Evolutionary conservation across 1,284 basidiomycete genomes (phyloP).

Genomic region (Cutaneotrichosporon arboriforme): DNA sequence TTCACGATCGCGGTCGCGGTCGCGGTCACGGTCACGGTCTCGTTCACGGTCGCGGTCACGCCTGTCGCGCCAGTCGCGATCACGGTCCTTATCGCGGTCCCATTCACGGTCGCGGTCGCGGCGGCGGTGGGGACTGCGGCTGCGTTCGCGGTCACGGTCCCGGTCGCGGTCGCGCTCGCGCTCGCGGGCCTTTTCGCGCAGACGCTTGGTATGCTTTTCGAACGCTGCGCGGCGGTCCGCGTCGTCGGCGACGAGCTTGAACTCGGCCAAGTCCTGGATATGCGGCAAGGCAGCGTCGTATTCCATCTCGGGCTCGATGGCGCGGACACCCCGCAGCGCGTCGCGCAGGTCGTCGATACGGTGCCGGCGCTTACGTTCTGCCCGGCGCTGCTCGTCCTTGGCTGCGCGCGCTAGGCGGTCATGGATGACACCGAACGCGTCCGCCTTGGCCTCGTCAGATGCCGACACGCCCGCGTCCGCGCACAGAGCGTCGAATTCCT

Average conservation of each 20-base stretch:
- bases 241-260: conserved; percentile 68
- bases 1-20: conserved; percentile 6
- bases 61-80: conserved; percentile 42
- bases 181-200: conserved; percentile 76
- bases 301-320: conserved; percentile 63
- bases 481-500: conserved; percentile 54
- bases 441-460: conserved; percentile 54
- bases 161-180: conserved; percentile 45
- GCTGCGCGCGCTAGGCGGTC: conserved; percentile 64
- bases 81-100: conserved; percentile 20
- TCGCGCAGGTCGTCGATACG: conserved; percentile 93
- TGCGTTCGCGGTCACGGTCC: conserved; percentile 39
- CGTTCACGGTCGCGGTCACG: conserved; percentile 13
- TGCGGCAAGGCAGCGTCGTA: conserved; percentile 74
- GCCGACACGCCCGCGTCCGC: conserved; percentile 49
- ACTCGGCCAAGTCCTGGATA: conserved; percentile 75
- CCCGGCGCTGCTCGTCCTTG: conserved; percentile 70
- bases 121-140: conserved; percentile 33
- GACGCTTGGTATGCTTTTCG: conserved; percentile 74
- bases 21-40: conserved; percentile 17
- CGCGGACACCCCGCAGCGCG: conserved; percentile 81
- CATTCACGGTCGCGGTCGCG: conserved; percentile 21
- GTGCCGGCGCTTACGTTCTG: conserved; percentile 78
- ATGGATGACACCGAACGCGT: conserved; percentile 63
- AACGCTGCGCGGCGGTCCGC: conserved; percentile 73